Base-by-base conservation (phyloP, 73 alveolate species). In the Paramecium octaurelia region DNA sequence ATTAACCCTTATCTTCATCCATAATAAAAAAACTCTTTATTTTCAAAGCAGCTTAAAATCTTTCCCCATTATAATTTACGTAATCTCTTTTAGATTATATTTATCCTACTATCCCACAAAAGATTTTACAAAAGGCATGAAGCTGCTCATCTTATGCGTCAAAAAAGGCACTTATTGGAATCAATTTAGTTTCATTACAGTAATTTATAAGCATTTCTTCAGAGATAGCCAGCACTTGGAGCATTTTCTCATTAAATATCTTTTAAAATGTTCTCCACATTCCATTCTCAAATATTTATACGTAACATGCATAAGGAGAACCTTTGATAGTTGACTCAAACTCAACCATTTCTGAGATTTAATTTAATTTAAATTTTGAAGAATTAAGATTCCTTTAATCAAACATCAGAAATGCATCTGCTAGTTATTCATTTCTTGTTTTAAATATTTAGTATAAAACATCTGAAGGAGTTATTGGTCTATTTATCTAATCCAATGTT, bases 171-270 rank as follows among this genome's bases (percentile, higher is more conserved):
- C 57, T 36, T 29, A 73, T 29, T 6, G 87, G 87, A 36, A 73
- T 36, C 8, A 73, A 18, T 31, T 40, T 35, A 0, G 87, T 73
- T 73, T 73, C 87, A 73, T 43, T 73, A 24, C 57, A 73, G 40
- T 73, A 73, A 73, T 73, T 58, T 1, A 36, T 36, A 35, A 73
- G 87, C 87, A 73, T 73, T 73, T 73, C 87, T 35, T 73, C 87
- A 35, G 57, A 20, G 35, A 73, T 73, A 1, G 36, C 87, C 16
- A 35, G 18, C 2, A 73, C 20, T 9, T 20, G 3, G 0, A 73
- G 43, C 57, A 36, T 29, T 36, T 73, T 23, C 24, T 34, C 6
- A 73, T 38, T 73, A 36, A 73, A 73, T 10, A 73, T 38, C 46
- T 40, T 73, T 20, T 73, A 36, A 34, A 73, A 73, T 8, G 87